Evolutionary conservation across 163 green algal species (phyloP), one percentile per base, ranked within the genome.

Genomic region (Chlamydomonas reinhardtii): DNA sequence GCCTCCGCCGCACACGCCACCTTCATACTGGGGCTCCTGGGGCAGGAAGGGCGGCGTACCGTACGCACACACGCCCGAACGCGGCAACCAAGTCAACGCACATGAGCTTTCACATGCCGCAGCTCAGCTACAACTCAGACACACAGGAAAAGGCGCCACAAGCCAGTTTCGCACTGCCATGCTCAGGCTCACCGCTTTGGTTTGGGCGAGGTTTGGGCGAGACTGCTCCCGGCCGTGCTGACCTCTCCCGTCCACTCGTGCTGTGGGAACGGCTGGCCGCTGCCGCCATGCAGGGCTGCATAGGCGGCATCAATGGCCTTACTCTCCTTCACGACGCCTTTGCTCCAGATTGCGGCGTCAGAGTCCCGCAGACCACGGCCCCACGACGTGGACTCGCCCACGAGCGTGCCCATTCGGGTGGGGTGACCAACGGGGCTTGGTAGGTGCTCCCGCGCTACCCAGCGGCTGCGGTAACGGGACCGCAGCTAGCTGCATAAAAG

Each of bases 251-350:
- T 16, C 43, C 43, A 12, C 11, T 37, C 64, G 14, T 35, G 17
- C 5, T 73, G 22, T 2, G 77, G 66, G n/a, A 84, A 84, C 16
- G 77, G 77, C 43, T 76, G 66, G 19, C 77, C 77, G 66, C n/a
- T 76, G 77, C 77, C 66, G 19, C 77, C 77, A 52, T 84, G 77
- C 15, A 84, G 48, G 11, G 78, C 68, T 17, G 68, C 78, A 14
- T 85, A 85, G 5, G 78, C 78, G 0, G 31, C 69, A 31, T 85
- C 78, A 34, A 85, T 24, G 24, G 12, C 52, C n/a, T 71, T 29
- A 22, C 52, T 73, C 0, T 54, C 52, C 68, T 56, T 56, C 48
- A 56, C 48, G 9, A 78, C 78, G 11, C 68, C 68, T 24, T 69
- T 54, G 52, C 78, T 85, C 78, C 78, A 85, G 31, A 77, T 34